Evolutionary conservation across 345 rosid genomes (phyloP).

Genomic region (Trapa bicornis): DNA sequence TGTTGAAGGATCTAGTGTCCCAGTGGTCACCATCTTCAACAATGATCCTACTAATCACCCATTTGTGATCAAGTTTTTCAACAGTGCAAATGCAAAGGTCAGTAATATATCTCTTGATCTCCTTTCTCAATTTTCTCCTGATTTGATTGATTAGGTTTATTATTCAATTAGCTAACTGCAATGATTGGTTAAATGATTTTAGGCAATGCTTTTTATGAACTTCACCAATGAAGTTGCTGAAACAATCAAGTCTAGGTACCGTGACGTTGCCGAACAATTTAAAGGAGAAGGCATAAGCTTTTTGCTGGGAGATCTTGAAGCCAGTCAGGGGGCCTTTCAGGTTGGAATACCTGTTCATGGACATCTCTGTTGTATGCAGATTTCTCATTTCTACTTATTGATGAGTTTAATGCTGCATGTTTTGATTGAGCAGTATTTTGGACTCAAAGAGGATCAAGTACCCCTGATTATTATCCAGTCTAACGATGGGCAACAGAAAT

Average conservation of each 20-base stretch:
- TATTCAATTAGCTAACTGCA: not conserved
- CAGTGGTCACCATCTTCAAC: conserved; percentile 56
- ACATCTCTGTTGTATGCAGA: conserved; percentile 4
- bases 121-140: not conserved
- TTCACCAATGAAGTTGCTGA: conserved; percentile 45
- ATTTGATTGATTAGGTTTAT: not conserved
- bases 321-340: conserved; percentile 80
- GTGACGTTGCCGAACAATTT: conserved; percentile 57
- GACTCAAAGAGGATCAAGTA: conserved; percentile 65
- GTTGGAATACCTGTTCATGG: conserved; percentile 18
- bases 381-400: not conserved
- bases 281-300: conserved; percentile 59
- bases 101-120: not conserved
- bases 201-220: conserved; percentile 90
- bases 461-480: conserved; percentile 73
- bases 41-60: conserved; percentile 70
- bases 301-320: conserved; percentile 82
- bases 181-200: not conserved
- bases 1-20: conserved; percentile 62
- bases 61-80: conserved; percentile 65
- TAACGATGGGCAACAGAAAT: conserved; percentile 48
- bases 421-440: conserved; percentile 64
- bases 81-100: conserved; percentile 66
- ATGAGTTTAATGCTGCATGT: not conserved
- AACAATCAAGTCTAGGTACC: conserved; percentile 49